Evolutionary conservation across 2,329 filamentous ascomycete genomes (phyloP).

Genomic region (Colletotrichum sp.): DNA sequence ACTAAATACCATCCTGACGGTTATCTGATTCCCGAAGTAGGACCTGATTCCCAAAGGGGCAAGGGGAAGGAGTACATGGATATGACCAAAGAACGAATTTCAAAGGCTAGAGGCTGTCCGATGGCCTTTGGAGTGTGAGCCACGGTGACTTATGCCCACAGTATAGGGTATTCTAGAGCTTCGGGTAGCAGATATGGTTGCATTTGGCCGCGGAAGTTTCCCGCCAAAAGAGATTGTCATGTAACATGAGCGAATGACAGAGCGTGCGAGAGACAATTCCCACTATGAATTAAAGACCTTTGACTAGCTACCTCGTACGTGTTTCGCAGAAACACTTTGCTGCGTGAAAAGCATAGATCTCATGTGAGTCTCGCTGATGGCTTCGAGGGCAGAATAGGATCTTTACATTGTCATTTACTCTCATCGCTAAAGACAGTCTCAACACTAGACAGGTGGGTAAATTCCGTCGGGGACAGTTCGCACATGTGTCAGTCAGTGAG

Average conservation of each 20-base stretch:
- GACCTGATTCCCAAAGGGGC: conserved; percentile 23
- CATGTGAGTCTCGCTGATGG: too few relatives aligned
- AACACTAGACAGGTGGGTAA: rapidly evolving
- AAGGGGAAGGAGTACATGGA: conserved; percentile 25
- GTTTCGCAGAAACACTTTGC: neutral
- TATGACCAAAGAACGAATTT: neutral
- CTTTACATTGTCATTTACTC: neutral
- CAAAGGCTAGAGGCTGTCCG: neutral
- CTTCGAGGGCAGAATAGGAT: neutral
- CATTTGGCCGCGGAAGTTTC: neutral
- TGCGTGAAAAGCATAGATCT: neutral
- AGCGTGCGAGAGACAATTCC: rapidly evolving
- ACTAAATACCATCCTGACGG: conserved; percentile 53
- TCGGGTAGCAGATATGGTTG: neutral
- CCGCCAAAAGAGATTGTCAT: neutral
- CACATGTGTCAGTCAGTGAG: neutral
- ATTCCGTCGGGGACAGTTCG: neutral
- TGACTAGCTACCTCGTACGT: neutral
- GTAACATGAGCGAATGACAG: neutral
- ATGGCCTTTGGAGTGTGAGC: neutral
- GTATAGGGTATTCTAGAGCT: neutral
- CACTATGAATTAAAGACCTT: neutral
- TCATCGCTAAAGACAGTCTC: rapidly evolving
- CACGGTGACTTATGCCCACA: neutral
- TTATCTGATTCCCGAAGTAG: conserved; percentile 37